These are phyloP conservation scores for Exsudoporus frostii DNA, from an alignment of 768 basidiomycete species.

Conservation along the genomic window DNA sequence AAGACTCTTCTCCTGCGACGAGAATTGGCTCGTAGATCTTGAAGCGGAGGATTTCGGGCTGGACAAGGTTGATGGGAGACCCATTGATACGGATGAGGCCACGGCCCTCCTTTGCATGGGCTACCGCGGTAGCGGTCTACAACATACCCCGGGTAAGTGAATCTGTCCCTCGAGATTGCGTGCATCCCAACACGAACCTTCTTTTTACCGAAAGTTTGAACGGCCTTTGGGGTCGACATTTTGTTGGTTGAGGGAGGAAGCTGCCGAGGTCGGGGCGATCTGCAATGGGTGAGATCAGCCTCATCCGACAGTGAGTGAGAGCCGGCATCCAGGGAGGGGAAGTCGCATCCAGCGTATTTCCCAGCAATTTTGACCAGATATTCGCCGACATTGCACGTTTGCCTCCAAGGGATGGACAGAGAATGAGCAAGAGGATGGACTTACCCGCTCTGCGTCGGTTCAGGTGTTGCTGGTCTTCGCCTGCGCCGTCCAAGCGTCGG, in stretches of 20 bases:
- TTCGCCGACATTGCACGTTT: not conserved
- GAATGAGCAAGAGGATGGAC: slow-evolving; percentile 21
- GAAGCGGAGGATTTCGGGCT: slow-evolving; percentile 93
- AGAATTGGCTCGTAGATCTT: slow-evolving; percentile 98
- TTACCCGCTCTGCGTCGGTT: slow-evolving; percentile 39
- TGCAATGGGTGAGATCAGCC: slow-evolving; percentile 22
- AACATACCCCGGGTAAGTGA: slow-evolving; percentile 3
- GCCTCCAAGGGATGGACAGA: not conserved
- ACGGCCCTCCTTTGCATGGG: slow-evolving; percentile 93
- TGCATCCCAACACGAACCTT: slow-evolving; percentile 55
- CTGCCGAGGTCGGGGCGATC: slow-evolving; percentile 17
- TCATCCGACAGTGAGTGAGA: not conserved
- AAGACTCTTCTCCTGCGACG: slow-evolving; percentile 87
- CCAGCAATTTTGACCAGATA: slow-evolving; percentile 21
- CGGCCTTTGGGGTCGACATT: slow-evolving; percentile 83
- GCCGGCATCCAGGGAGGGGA: slow-evolving; percentile 35
- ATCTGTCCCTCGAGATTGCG: not conserved
- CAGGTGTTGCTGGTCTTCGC: slow-evolving; percentile 23
- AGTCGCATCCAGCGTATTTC: slow-evolving; percentile 40
- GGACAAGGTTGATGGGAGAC: slow-evolving; percentile 92
- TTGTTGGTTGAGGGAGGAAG: slow-evolving; percentile 33
- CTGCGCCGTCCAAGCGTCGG: not conserved
- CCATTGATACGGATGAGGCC: slow-evolving; percentile 97
- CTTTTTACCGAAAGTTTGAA: slow-evolving; percentile 99
- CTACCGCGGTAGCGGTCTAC: slow-evolving; percentile 97